Evolutionary conservation across 768 basidiomycete genomes (phyloP), one percentile per base, ranked within the genome.

Genomic region (Rhizopogon vinicolor): DNA sequence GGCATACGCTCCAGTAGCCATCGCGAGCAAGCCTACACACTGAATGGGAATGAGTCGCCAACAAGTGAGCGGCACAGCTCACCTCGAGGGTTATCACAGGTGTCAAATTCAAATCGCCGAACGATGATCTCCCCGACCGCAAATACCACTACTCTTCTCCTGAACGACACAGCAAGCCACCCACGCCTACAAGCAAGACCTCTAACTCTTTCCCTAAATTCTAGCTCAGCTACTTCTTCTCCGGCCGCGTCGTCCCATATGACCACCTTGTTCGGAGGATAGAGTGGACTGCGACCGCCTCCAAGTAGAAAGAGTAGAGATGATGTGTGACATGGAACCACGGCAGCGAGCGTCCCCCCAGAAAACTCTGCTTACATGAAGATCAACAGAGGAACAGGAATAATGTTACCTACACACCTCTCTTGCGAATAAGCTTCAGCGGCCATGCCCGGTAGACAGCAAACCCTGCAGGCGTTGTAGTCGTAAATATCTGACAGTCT

Each of bases 251-350:
- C 92, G 69, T 95, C 89, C 91, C 91, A 95, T 52, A 96, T 68
- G 60, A 95, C 78, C 52, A 94, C 89, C 74, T 96, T 95, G 73
- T 95, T 95, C 29, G 88, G 89, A 29, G 93, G 89, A 71, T 93
- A 95, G 9, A 87, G 80, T 31, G 93, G 93, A 68, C 89, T 93
- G 53, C 85, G 81, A 40, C 93, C 91, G 44, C 93, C 93, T 48
- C 93, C 93, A 53, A 93, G 77, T 45, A 95, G 83, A 70, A 93
- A 93, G 48, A 94, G 76, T 19, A 95, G 74, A 56, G 91, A 92
- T 10, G 91, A 86, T 10, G 85, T 80, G 65, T 94, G 91, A 53
- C 91, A 73, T 3, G 93, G 93, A 13, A 91, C 78, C 16, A 82
- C 88, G 25, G 81, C 77, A n/a, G 87, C 75, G 1, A 93, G 76